Evolutionary conservation across 2,329 filamentous ascomycete species (phyloP).

Genomic region (Hymenoscyphus occultus): DNA sequence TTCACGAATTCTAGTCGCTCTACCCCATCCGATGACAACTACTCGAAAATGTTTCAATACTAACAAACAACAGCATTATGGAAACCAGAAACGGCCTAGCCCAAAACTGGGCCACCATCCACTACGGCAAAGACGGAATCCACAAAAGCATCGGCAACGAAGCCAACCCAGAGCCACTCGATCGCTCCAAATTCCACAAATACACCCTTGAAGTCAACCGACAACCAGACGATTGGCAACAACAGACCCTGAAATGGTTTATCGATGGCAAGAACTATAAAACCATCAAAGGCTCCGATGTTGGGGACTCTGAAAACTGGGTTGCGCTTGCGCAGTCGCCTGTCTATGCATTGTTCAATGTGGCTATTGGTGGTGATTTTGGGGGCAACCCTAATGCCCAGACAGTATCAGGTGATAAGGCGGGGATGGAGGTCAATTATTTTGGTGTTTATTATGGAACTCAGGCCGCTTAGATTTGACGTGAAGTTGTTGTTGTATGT

Average conservation of each 20-base stretch:
- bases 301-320: constrained; percentile 11
- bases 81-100: neutral
- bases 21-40: neutral
- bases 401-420: neutral
- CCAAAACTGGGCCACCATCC: neutral
- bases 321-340: constrained; percentile 11
- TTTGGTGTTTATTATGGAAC: constrained; percentile 10
- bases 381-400: neutral
- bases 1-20: neutral
- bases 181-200: constrained; percentile 13
- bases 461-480: neutral
- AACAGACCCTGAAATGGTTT: constrained; percentile 17
- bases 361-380: constrained; percentile 15
- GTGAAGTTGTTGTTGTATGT: neutral
- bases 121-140: neutral
- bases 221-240: constrained; percentile 6
- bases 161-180: constrained; percentile 4
- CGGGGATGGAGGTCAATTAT: constrained; percentile 10
- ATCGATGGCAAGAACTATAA: constrained; percentile 17
- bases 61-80: neutral
- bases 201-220: constrained; percentile 14
- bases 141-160: neutral
- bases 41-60: no score
- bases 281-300: constrained; percentile 12
- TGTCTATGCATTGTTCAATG: constrained; percentile 17